Base-by-base conservation (phyloP, 2,329 filamentous ascomycete genomes). In the Diaporthe humulicola region DNA sequence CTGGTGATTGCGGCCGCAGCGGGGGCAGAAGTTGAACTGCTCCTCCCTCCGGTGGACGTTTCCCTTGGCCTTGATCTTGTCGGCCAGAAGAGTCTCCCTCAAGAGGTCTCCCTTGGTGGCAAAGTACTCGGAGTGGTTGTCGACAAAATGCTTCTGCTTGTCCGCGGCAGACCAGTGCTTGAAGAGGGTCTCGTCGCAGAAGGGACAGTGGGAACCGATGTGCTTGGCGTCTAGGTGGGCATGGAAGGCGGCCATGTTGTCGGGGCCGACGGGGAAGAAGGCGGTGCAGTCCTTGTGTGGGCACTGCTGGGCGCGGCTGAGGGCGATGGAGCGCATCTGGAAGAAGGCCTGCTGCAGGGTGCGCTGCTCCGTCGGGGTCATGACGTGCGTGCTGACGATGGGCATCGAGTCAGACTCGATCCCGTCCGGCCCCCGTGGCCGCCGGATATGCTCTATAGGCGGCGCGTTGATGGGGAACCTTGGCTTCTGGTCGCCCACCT, bases 341-440 rank as follows among this genome's bases (percentile, higher is more conserved):
- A 83, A 81, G 19, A 84, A 79, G 69, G 83, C 79, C 0, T 77
- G 78, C 67, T 87, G 84, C 0, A 87, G 79, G 6, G 80, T 77
- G 2, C 79, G 81, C 67, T 85, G 80, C 75, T 88, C 86, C 0
- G 81, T 84, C 0, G 83, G 82, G 0, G 86, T 88, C 71, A 87
- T 77, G 22, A 87, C 79, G 1, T 80, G 82, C 33, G 83, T 81
- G 22, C 81, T 82, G 22, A 85, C 77, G 60, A 82, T 81, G 1
- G 86, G 85, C 36, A 85, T 77, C 40, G 79, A 80, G 25, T 79
- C 74, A 1, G 72, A 66, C 17, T 70, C 73, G 36, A 77, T 45
- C 57, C 78, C 76, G 60, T 38, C 61, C 1, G 78, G 77, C 1
- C 80, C 80, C 0, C 81, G 79, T 0, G 81, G 84, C 15, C 79